Base-by-base conservation (phyloP, 306 rosid genomes). In the Crotalaria pallida region DNA sequence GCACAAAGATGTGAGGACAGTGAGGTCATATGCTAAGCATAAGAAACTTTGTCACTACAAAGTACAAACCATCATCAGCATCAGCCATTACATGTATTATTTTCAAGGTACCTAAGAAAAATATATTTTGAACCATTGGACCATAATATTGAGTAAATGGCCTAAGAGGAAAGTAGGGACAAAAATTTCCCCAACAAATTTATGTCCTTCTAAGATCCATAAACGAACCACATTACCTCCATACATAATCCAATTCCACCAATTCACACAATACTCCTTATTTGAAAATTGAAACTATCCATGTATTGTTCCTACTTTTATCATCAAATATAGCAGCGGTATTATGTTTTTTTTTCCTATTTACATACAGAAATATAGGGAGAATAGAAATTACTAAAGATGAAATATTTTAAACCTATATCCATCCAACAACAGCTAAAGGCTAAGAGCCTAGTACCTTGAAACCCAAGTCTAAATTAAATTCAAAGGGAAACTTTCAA, bases 401-500 rank as follows among this genome's bases (percentile, higher is more conserved):
- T 40, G 10, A 50, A 69, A 60, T 9, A 40, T 60, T 19, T 34
- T 49, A 67, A 59, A 8, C 50, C 58, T 65, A 65, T 33, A 57
- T 33, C 47, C 67, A 13, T 53, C 11, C 26, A 41, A 74, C 26
- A 41, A 74, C 27, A 31, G 53, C 27, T 55, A 22, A 50, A 68
- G 58, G 26, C 49, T 38, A 67, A 67, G 45, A 49, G n/a, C n/a
- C n/a, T n/a, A n/a, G n/a, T n/a, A n/a, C 38, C 36, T 65, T 57
- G 9, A 48, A 72, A 72, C 49, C 23, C 2, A 72, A 56, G 50
- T 17, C 34, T 12, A 36, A 22, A n/a, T 27, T 31, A 36, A 33
- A n/a, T 27, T 31, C 31, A 48, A 70, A 50, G 40, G 47, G 11
- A 65, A 71, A 65, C 55, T 58, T 58, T 22, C 12, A 75, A 65